These are phyloP conservation scores for Trichophyton benhamiae DNA, from an alignment of 2,329 filamentous ascomycete species.

Conservation along the genomic window DNA sequence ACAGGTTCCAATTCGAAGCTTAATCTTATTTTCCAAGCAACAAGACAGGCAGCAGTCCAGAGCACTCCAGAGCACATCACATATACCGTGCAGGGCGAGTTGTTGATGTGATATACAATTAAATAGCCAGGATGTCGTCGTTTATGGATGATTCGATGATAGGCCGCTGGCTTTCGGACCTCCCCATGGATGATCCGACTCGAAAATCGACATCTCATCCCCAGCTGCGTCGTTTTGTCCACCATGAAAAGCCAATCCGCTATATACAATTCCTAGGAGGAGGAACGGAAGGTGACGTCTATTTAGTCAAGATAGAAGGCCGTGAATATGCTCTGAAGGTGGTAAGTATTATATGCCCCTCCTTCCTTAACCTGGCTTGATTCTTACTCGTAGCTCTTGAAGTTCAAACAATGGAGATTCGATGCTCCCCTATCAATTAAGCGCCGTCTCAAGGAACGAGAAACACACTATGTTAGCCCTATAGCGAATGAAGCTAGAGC, in stretches of 20 bases:
- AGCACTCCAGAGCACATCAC: background rate
- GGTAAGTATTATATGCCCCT: constrained; percentile 5
- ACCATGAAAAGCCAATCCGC: constrained; percentile 8
- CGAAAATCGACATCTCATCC: constrained; percentile 6
- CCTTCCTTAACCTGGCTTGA: too few relatives aligned
- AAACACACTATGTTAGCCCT: constrained; percentile 5
- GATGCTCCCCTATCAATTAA: background rate
- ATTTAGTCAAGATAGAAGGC: constrained; percentile 4
- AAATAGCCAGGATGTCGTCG: background rate
- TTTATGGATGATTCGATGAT: constrained; percentile 11
- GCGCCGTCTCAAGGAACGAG: background rate
- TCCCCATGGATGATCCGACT: constrained; percentile 11
- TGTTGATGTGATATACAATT: background rate
- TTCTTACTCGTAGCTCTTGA: background rate
- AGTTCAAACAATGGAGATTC: background rate
- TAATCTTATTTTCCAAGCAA: background rate
- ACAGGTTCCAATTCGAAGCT: background rate
- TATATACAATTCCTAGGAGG: constrained; percentile 1
- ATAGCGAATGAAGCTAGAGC: constrained; percentile 10
- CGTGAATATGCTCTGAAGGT: constrained; percentile 9
- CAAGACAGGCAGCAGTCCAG: too few relatives aligned
- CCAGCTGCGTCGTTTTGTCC: constrained; percentile 10
- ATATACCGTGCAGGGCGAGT: background rate
- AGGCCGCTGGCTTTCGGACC: constrained; percentile 7
- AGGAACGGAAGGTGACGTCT: constrained; percentile 9